Base-by-base conservation (phyloP, 257 asterid species). In the Forsythia viridissima region DNA sequence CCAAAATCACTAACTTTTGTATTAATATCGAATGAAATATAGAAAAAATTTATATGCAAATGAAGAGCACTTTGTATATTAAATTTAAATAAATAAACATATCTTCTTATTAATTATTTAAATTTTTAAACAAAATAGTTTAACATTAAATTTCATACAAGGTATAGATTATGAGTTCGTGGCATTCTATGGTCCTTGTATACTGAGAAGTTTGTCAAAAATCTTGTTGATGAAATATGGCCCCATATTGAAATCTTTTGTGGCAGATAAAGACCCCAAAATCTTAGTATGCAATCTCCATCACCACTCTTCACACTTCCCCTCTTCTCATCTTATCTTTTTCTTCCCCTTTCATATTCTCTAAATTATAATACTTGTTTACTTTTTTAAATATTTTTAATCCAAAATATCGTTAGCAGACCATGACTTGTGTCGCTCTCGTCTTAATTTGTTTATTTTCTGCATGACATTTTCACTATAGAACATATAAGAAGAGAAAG, bases 261-360 rank as follows among this genome's bases (percentile, higher is more conserved):
- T 89, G 96, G 92, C 69, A 21, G 83, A 76, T 71, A 82, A 71
- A 10, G 71, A 57, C 46, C 72, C 18, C 69, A 84, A 84, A 86
- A 89, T 87, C 88, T 71, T 44, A 52, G 51, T 40, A 69, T 51
- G 34, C 83, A 79, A 78, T 89, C 84, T 86, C 90, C 83, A 80
- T 85, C 96, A 86, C 90, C 21, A 70, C 46, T 88, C 70, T 74
- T 44, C 72, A 55, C 44, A 5, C 21, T 12, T 37, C 37, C 20
- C 65, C 72, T 74, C 75, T 63, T 73, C 79, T 73, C 83, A 76
- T 83, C 92, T 85, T 85, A 86, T 87, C 89, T 71, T 67, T 82
- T 78, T 76, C 70, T 59, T 71, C n/a, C n/a, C 30, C n/a, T 42
- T 72, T 80, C 71, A 36, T 61, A 13, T 11, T 72, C 72, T 46